These are phyloP conservation scores for Papilionanthe hybrid DNA, from an alignment of 116 monocot genomes.

Conservation along the genomic window DNA sequence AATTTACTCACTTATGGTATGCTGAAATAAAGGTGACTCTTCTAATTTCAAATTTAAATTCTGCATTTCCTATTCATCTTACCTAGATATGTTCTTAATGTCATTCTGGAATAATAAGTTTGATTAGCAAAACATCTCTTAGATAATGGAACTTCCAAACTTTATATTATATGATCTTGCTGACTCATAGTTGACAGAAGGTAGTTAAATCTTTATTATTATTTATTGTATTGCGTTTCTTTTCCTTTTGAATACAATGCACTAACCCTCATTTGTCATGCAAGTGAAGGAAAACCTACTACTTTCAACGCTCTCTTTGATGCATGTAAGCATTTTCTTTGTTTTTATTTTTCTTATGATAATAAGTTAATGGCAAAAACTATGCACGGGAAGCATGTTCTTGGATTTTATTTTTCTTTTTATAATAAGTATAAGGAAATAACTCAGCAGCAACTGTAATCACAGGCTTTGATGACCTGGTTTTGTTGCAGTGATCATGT, in stretches of 20 bases:
- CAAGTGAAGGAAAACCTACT: neutral
- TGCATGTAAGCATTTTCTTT: neutral
- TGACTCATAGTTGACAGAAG: neutral
- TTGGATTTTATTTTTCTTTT: neutral
- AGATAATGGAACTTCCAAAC: neutral
- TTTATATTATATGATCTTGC: neutral
- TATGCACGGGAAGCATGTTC: neutral
- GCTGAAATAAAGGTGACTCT: slow-evolving; percentile 62
- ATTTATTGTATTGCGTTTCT: no score
- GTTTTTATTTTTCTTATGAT: neutral
- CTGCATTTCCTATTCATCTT: neutral
- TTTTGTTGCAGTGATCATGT: neutral
- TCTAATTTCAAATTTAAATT: neutral
- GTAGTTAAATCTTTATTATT: neutral
- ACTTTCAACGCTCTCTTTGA: neutral
- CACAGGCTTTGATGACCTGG: neutral
- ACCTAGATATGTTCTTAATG: neutral
- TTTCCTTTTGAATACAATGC: neutral
- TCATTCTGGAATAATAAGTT: slow-evolving; percentile 1
- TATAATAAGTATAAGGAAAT: neutral
- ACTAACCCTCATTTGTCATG: neutral
- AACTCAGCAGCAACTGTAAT: neutral
- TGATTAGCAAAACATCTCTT: neutral
- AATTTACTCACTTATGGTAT: slow-evolving; percentile 50
- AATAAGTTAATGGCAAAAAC: neutral